Conservation (phyloP, 768 basidiomycete species). For the Rhizopogon rudus region DNA sequence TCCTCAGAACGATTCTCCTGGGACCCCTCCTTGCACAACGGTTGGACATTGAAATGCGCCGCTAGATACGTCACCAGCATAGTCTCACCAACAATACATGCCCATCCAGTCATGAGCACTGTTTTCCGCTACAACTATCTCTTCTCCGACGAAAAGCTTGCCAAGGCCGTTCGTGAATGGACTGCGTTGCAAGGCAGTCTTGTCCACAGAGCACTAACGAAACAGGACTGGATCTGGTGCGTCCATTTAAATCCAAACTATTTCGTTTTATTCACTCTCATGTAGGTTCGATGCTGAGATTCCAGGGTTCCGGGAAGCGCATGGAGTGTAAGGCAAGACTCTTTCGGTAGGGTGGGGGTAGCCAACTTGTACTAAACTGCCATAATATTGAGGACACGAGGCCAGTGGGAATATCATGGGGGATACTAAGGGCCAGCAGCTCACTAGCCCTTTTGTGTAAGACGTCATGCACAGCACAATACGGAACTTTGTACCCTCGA, state of each 20-base stretch:
- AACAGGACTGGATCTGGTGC: constrained; percentile 17
- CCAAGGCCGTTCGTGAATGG: constrained; percentile 3
- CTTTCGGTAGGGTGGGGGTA: too few relatives aligned
- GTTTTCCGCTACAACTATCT: constrained; percentile 22
- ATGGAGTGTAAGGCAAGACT: too few relatives aligned
- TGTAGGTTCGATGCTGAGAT: constrained; percentile 20
- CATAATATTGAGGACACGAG: too few relatives aligned
- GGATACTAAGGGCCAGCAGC: too few relatives aligned
- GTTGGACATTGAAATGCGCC: constrained; percentile 11
- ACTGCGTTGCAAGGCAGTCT: constrained; percentile 2
- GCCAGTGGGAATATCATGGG: too few relatives aligned
- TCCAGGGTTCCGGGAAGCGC: constrained; percentile 1
- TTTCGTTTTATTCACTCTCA: not conserved
- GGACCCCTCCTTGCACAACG: constrained; percentile 14
- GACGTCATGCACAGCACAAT: too few relatives aligned
- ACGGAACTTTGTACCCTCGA: too few relatives aligned
- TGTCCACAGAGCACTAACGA: not conserved
- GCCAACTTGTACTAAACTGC: too few relatives aligned
- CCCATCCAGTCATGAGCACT: constrained; percentile 9
- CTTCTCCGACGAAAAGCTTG: constrained; percentile 9
- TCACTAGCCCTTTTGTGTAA: too few relatives aligned
- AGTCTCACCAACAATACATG: not conserved
- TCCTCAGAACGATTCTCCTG: constrained; percentile 9
- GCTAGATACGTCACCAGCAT: rapidly evolving
- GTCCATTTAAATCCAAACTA: not conserved